phyloP scores from a whole-genome alignment of 1,139 yeast genomes.

The Yamadazyma sp. region DNA sequence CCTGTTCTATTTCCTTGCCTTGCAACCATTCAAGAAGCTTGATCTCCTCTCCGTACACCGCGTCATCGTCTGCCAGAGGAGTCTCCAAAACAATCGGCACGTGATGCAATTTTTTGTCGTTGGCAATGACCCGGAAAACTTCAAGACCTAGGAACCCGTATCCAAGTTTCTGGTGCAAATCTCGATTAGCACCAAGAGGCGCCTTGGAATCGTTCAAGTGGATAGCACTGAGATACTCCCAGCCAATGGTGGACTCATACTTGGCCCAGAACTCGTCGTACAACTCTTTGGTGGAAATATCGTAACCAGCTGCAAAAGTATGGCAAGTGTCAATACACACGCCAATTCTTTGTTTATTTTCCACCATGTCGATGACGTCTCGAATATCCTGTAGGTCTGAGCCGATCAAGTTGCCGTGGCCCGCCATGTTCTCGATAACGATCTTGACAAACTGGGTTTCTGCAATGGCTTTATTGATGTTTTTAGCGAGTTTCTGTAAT shows the following conservation, averaged over 20 bases:
- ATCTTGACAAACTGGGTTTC: constrained; percentile 79
- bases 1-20: constrained; percentile 53
- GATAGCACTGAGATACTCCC: constrained; percentile 71
- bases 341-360: constrained; percentile 80
- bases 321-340: constrained; percentile 97
- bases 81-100: constrained; percentile 91
- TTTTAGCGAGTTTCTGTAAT: constrained; percentile 65
- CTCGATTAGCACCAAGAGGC: constrained; percentile 86
- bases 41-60: constrained; percentile 78
- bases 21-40: constrained; percentile 70
- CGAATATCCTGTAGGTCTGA: constrained; percentile 73
- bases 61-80: constrained; percentile 64
- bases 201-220: constrained; percentile 95
- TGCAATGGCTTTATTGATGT: constrained; percentile 73
- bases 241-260: constrained; percentile 74
- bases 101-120: constrained; percentile 56
- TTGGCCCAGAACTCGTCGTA: constrained; percentile 69
- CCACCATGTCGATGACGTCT: constrained; percentile 71
- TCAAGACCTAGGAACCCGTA: constrained; percentile 88
- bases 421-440: constrained; percentile 97
- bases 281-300: constrained; percentile 55
- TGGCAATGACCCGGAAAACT: constrained; percentile 74
- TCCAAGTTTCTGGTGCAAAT: constrained; percentile 88
- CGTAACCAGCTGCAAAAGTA: constrained; percentile 95
- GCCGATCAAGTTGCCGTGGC: constrained; percentile 90